Percentiles rank a stretch among this genome's conserved stretches.
These are phyloP conservation scores for Hanseniaspora uvarum DNA, from an alignment of 1,139 yeast genomes.

Conservation along the genomic window DNA sequence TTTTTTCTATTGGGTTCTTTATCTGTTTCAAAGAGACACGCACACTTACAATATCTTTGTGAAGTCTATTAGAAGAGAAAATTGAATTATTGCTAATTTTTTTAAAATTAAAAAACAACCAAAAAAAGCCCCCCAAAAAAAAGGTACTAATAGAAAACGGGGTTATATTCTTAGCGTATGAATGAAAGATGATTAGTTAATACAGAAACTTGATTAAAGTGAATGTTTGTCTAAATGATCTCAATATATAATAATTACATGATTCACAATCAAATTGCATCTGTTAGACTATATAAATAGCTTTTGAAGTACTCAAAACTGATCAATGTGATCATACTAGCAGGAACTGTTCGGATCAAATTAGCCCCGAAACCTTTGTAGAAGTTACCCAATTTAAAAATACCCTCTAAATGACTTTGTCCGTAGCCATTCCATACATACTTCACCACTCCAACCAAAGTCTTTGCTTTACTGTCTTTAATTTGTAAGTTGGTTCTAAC, in stretches of 20 bases:
- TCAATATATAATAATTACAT: background rate
- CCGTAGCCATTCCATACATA: conserved; percentile 49
- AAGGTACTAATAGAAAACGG: background rate
- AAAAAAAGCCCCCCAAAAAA: too few relatives aligned
- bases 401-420: conserved; percentile 39
- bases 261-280: background rate
- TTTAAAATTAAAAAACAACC: too few relatives aligned
- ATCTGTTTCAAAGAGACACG: background rate
- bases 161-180: too few relatives aligned
- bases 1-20: background rate
- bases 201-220: background rate
- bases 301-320: conserved; percentile 79
- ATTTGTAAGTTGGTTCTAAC: conserved; percentile 82
- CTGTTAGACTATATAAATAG: conserved; percentile 32
- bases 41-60: background rate
- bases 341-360: conserved; percentile 84
- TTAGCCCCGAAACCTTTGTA: conserved; percentile 86
- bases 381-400: conserved; percentile 36
- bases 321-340: conserved; percentile 88
- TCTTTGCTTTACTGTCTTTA: conserved; percentile 21
- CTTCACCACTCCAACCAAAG: conserved; percentile 26
- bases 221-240: background rate
- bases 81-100: background rate
- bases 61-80: background rate
- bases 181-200: too few relatives aligned